phyloP scores from a whole-genome alignment of 2,329 filamentous ascomycete species.

The Aspergillus proliferans region DNA sequence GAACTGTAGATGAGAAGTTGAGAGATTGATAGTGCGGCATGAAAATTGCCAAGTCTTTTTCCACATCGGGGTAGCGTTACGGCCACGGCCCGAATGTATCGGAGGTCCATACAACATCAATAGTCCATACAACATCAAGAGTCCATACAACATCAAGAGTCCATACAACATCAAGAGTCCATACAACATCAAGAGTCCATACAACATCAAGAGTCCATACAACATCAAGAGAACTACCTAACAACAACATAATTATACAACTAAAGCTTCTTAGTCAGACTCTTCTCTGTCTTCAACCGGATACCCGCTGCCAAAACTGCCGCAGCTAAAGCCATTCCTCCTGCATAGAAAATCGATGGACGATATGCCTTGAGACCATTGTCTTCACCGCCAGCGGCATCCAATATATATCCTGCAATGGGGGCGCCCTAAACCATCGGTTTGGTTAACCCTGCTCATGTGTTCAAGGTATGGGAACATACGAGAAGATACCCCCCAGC shows the following conservation, averaged over 20 bases:
- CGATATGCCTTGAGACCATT: constrained; percentile 49
- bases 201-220: too few relatives aligned
- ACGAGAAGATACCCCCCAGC: constrained; percentile 56
- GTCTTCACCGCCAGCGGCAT: constrained; percentile 48
- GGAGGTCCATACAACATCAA: too few relatives aligned
- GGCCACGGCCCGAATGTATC: not conserved
- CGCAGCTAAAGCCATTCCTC: constrained; percentile 45
- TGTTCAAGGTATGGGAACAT: constrained; percentile 11
- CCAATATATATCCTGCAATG: constrained; percentile 55
- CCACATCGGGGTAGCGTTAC: not conserved
- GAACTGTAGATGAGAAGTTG: not conserved
- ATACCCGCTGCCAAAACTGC: constrained; percentile 39
- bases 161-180: too few relatives aligned
- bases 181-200: too few relatives aligned
- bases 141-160: too few relatives aligned
- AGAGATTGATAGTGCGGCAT: not conserved
- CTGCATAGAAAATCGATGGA: constrained; percentile 58
- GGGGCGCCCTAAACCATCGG: constrained; percentile 40
- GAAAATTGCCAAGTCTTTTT: not conserved
- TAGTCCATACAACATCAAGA: too few relatives aligned
- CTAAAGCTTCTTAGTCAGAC: constrained; percentile 32
- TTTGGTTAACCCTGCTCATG: too few relatives aligned
- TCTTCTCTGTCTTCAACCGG: constrained; percentile 40
- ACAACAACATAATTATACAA: not conserved
- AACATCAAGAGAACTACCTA: too few relatives aligned